Percentiles rank a stretch among this genome's conserved stretches.
phyloP scores from a whole-genome alignment of 2,329 filamentous ascomycete genomes.

The Colletotrichum echinochloae region DNA sequence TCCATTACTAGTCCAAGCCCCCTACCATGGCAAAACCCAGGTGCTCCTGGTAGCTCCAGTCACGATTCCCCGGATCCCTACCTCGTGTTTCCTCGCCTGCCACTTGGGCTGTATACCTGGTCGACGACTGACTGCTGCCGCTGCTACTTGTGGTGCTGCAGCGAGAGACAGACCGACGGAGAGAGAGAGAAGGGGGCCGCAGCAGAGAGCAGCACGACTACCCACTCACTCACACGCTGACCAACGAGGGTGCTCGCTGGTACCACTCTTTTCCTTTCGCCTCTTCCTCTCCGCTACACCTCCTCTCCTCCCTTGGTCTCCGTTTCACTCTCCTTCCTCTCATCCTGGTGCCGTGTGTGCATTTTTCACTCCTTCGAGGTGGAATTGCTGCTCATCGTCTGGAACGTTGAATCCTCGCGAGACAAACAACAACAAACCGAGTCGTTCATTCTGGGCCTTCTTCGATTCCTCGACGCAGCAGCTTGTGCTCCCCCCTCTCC shows the following conservation, averaged over 20 bases:
- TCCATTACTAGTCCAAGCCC: conserved; percentile 24
- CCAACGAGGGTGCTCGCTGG: conserved; percentile 14
- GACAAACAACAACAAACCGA: conserved; percentile 25
- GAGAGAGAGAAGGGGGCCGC: conserved; percentile 10
- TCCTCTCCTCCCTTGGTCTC: conserved; percentile 22
- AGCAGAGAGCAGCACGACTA: neutral
- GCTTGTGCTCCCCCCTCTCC: conserved; percentile 17
- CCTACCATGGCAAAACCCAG: conserved; percentile 16
- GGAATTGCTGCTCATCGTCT: conserved; percentile 43
- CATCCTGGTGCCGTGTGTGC: conserved; percentile 36
- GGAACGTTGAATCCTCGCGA: conserved; percentile 42
- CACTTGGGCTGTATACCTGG: conserved; percentile 32
- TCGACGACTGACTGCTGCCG: conserved; percentile 34
- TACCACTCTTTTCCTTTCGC: conserved; percentile 35
- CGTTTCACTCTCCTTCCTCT: conserved; percentile 29
- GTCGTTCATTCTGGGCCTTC: conserved; percentile 35
- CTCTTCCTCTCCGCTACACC: conserved; percentile 24
- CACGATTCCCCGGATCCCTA: conserved; percentile 36
- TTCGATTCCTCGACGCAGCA: conserved; percentile 41
- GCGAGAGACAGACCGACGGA: neutral
- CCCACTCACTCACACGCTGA: neutral
- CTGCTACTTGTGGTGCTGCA: neutral
- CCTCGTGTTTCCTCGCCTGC: conserved; percentile 42
- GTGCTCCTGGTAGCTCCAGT: conserved; percentile 25
- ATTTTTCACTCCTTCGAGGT: conserved; percentile 41